These are phyloP conservation scores for Pseudozyma sp. DNA, from an alignment of 1,284 basidiomycete genomes.

Conservation along the genomic window DNA sequence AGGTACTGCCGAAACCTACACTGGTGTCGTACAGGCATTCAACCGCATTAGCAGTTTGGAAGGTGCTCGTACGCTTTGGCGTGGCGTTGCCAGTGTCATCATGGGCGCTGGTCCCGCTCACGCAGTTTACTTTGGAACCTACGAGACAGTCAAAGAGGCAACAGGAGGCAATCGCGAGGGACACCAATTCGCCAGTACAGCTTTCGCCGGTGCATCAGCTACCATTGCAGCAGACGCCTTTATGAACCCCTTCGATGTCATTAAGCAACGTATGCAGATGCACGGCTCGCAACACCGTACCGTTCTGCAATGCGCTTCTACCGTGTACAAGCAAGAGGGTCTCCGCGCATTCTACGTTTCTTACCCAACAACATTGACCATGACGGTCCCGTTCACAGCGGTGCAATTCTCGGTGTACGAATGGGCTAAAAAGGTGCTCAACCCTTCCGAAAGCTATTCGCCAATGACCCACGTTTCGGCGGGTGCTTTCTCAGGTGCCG, in stretches of 20 bases:
- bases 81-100: slow-evolving; percentile 96
- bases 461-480: slow-evolving; percentile 90
- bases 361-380: slow-evolving; percentile 92
- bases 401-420: slow-evolving; percentile 98
- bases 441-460: slow-evolving; percentile 87
- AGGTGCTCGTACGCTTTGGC: slow-evolving; percentile 89
- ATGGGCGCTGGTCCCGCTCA: slow-evolving; percentile 97
- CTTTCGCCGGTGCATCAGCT: slow-evolving; percentile 91
- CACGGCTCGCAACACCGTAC: slow-evolving; percentile 90
- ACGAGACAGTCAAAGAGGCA: slow-evolving; percentile 93
- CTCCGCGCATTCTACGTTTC: slow-evolving; percentile 95
- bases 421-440: slow-evolving; percentile 86
- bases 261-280: slow-evolving; percentile 99
- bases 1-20: slow-evolving; percentile 84
- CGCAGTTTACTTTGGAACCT: slow-evolving; percentile 95
- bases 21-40: slow-evolving; percentile 88
- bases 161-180: slow-evolving; percentile 86
- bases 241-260: slow-evolving; percentile 99
- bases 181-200: slow-evolving; percentile 85
- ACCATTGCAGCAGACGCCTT: slow-evolving; percentile 95
- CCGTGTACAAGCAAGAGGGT: slow-evolving; percentile 88
- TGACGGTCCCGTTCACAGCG: slow-evolving; percentile 97
- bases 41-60: slow-evolving; percentile 91
- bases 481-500: slow-evolving; percentile 90
- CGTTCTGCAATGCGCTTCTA: slow-evolving; percentile 82